A percentile compares a stretch with the other conserved stretches of the same genome.
phyloP scores from a whole-genome alignment of 495 filamentous ascomycete species.

The Astrothelium macrocarpum region DNA sequence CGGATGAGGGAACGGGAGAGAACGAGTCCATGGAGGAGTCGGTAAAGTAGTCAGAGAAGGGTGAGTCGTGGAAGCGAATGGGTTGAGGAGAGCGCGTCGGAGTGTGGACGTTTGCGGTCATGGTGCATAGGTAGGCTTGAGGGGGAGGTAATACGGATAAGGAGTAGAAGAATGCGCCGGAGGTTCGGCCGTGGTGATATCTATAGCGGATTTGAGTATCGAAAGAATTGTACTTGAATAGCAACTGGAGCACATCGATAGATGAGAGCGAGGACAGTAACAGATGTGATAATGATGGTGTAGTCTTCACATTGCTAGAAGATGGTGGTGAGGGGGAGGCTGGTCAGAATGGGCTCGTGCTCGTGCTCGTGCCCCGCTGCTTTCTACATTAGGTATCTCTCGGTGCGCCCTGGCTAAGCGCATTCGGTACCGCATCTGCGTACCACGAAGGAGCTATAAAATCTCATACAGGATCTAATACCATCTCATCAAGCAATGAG shows the following conservation, averaged over 20 bases:
- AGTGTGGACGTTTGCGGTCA: not conserved
- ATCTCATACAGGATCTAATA: no score
- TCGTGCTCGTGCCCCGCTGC: no score
- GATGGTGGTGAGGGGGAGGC: not conserved
- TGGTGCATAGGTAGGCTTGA: not conserved
- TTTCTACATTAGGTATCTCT: no score
- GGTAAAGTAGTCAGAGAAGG: conserved; percentile 30
- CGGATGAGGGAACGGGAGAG: not conserved
- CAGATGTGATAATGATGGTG: not conserved
- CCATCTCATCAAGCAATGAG: no score
- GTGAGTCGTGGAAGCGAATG: conserved; percentile 19
- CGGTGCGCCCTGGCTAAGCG: no score
- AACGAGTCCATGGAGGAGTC: conserved; percentile 11
- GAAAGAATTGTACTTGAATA: not conserved
- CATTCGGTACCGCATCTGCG: no score
- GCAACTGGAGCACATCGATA: not conserved
- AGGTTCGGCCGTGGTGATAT: not conserved
- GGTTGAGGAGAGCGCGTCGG: not conserved
- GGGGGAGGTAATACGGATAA: not conserved
- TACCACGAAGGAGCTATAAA: no score
- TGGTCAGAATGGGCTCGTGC: not conserved
- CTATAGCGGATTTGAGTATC: not conserved
- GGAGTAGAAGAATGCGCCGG: conserved; percentile 2
- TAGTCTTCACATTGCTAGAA: not conserved
- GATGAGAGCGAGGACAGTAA: not conserved